Conservation (phyloP, 192 early-diverging fungal genomes). For the Glomus cerebriforme region DNA sequence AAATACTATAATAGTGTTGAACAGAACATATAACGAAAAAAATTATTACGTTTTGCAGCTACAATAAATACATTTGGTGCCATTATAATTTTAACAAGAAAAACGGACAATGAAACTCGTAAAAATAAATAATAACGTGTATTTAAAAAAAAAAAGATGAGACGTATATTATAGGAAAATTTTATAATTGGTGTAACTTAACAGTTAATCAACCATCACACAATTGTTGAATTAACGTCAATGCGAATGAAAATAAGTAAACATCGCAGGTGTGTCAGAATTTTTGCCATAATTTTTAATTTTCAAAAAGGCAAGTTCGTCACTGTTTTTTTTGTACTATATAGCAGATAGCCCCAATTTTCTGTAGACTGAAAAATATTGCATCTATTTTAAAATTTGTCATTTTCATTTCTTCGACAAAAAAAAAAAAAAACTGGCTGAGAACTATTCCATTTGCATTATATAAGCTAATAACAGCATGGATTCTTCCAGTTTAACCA, state of each 20-base stretch:
- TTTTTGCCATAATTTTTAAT: no score
- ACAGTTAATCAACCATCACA: no score
- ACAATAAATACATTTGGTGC: constrained; percentile 70
- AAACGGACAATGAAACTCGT: background rate
- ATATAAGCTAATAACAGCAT: background rate
- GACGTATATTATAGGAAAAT: background rate
- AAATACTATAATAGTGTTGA: background rate
- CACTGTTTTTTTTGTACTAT: background rate
- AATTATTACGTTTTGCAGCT: constrained; percentile 69
- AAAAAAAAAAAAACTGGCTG: background rate
- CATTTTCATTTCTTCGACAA: background rate
- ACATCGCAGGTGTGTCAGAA: background rate
- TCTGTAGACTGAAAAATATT: background rate
- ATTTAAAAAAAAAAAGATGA: background rate
- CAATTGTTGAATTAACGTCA: no score
- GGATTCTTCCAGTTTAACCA: background rate
- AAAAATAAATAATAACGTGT: no score
- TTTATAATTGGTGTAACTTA: background rate
- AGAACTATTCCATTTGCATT: background rate
- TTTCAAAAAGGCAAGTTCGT: background rate
- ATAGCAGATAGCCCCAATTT: background rate
- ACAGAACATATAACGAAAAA: no score
- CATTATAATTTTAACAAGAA: constrained; percentile 46
- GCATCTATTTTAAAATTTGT: background rate
- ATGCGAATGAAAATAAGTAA: background rate